Evolutionary conservation across 306 rosid genomes (phyloP).

Genomic region (Senna tora): DNA sequence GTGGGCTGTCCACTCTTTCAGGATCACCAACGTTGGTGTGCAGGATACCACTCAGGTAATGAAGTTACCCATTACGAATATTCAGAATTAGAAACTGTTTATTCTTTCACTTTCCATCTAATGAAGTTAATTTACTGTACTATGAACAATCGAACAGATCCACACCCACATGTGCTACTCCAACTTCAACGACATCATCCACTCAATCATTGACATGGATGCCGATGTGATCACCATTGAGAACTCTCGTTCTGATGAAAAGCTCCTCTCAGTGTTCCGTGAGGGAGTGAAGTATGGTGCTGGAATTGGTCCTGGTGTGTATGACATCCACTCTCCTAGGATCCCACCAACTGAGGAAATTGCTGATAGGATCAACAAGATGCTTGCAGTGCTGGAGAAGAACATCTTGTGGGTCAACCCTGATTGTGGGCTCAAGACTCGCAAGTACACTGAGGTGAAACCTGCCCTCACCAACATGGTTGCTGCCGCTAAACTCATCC

Average conservation of each 20-base stretch:
- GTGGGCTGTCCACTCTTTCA: conserved; percentile 91
- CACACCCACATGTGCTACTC: conserved; percentile 98
- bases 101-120: background rate
- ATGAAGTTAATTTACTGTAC: conserved; percentile 36
- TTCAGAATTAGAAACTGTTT: background rate
- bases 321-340: conserved; percentile 88
- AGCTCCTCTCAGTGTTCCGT: conserved; percentile 84
- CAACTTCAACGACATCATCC: conserved; percentile 90
- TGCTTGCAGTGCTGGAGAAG: conserved; percentile 87
- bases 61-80: conserved; percentile 1
- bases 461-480: conserved; percentile 84
- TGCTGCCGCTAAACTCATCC: conserved; percentile 74
- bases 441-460: conserved; percentile 78
- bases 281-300: conserved; percentile 94
- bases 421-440: conserved; percentile 88
- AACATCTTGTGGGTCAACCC: conserved; percentile 91
- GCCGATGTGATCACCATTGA: conserved; percentile 94
- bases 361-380: conserved; percentile 80
- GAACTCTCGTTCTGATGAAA: conserved; percentile 92
- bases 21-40: conserved; percentile 83
- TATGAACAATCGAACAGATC: conserved; percentile 51
- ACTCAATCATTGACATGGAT: conserved; percentile 89
- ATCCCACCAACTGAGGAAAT: conserved; percentile 86
- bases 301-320: conserved; percentile 89
- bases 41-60: conserved; percentile 84